These are phyloP conservation scores for Camelina laxa DNA, from an alignment of 345 rosid genomes.

Conservation along the genomic window DNA sequence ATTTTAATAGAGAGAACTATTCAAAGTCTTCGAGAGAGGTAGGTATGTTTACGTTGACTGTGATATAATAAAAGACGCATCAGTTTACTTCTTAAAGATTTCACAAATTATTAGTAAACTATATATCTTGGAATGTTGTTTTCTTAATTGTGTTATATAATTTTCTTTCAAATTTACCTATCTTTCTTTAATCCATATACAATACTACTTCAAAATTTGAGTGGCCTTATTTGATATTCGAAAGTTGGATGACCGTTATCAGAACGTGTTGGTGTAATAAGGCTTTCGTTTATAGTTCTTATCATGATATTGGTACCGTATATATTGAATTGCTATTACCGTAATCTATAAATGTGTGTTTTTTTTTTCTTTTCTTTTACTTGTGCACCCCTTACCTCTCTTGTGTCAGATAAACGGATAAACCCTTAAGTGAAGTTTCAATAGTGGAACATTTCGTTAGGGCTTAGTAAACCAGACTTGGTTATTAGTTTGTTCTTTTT, in stretches of 20 bases:
- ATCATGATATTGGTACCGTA: no score
- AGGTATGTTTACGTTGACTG: background rate
- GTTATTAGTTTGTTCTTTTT: conserved; percentile 6
- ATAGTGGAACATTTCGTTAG: conserved; percentile 3
- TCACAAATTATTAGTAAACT: background rate
- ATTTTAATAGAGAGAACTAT: background rate
- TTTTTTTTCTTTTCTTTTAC: background rate
- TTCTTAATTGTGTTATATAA: no score
- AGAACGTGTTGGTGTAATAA: no score
- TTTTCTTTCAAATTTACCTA: no score
- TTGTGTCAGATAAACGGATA: background rate
- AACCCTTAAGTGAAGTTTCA: background rate
- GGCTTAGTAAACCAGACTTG: conserved; percentile 9
- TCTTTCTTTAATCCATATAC: no score
- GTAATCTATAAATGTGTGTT: no score
- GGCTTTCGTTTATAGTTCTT: no score
- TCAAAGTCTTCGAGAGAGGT: conserved; percentile 8
- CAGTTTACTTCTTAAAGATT: background rate
- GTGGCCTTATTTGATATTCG: no score
- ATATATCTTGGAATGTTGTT: no score
- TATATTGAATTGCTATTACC: no score
- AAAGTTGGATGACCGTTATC: no score
- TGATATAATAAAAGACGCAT: background rate
- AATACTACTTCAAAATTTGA: no score
- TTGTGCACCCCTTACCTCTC: background rate